Evolutionary conservation across 2,329 filamentous ascomycete genomes (phyloP).

Genomic region (Aschersonia sp.): DNA sequence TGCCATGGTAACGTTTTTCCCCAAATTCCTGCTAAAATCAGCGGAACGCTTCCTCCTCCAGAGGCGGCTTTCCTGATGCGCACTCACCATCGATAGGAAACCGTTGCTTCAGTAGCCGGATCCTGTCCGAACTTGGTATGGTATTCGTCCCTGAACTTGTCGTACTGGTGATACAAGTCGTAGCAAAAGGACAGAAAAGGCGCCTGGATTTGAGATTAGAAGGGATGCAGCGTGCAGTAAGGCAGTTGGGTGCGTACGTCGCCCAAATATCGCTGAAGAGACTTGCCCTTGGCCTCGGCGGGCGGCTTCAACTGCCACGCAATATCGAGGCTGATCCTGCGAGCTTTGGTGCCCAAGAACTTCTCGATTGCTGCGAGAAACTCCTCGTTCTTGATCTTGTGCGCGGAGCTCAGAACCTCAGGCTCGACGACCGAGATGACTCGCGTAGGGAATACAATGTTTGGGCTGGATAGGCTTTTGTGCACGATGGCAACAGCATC

Average conservation of each 20-base stretch:
- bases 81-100: slow-evolving; percentile 15
- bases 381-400: slow-evolving; percentile 4
- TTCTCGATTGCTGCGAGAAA: slow-evolving; percentile 14
- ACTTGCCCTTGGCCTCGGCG: slow-evolving; percentile 6
- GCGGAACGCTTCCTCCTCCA: neutral
- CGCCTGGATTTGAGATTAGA: slow-evolving; percentile 8
- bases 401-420: neutral
- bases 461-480: neutral
- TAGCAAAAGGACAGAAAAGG: slow-evolving; percentile 16
- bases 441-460: slow-evolving; percentile 3
- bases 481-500: slow-evolving; percentile 7
- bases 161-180: slow-evolving; percentile 17
- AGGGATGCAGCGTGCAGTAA: neutral
- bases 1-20: slow-evolving; percentile 9
- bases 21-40: slow-evolving; percentile 9
- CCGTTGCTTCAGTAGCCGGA: slow-evolving; percentile 15
- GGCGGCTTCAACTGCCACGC: slow-evolving; percentile 11
- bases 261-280: slow-evolving; percentile 13
- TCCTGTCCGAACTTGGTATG: slow-evolving; percentile 8
- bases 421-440: slow-evolving; percentile 15
- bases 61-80: neutral
- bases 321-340: slow-evolving; percentile 7
- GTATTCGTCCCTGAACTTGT: slow-evolving; percentile 13
- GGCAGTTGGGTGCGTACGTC: slow-evolving; percentile 9
- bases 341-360: slow-evolving; percentile 6